These are phyloP conservation scores for Boletus semigastroideus DNA, from an alignment of 1,284 basidiomycete species.

Conservation along the genomic window DNA sequence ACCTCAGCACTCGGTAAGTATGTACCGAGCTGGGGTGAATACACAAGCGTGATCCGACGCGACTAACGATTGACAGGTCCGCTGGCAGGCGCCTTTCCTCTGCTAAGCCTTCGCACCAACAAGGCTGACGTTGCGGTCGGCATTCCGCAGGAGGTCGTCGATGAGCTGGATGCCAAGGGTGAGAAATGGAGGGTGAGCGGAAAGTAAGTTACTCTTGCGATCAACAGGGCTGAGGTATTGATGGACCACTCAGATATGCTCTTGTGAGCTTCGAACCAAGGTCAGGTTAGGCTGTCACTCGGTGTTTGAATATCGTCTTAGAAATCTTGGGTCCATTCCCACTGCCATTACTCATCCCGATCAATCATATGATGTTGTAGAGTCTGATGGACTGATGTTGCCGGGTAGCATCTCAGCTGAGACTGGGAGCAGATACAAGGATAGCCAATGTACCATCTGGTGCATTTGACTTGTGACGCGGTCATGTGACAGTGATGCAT, in stretches of 20 bases:
- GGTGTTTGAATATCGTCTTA: not conserved
- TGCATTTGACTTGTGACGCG: too few species aligned
- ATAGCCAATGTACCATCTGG: too few species aligned
- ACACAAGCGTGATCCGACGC: not conserved
- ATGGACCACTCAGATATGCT: slow-evolving; percentile 25
- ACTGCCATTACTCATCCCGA: too few species aligned
- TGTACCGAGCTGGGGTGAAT: not conserved
- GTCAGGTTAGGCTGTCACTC: not conserved
- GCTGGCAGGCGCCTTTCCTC: slow-evolving; percentile 74
- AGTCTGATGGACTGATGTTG: too few species aligned
- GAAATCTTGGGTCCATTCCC: not conserved
- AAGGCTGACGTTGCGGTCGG: slow-evolving; percentile 96
- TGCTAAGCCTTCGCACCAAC: slow-evolving; percentile 88
- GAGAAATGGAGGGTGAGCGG: slow-evolving; percentile 82
- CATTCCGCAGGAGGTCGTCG: slow-evolving; percentile 61
- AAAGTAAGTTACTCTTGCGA: slow-evolving; percentile 52
- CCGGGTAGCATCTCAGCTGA: too few species aligned
- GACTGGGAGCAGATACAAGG: too few species aligned
- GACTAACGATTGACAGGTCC: slow-evolving; percentile 51
- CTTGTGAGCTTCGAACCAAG: slow-evolving; percentile 32
- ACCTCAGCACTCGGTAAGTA: slow-evolving; percentile 72
- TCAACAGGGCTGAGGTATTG: not conserved
- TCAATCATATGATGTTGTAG: too few species aligned
- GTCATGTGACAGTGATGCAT: too few species aligned
- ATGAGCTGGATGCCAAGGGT: slow-evolving; percentile 64